Evolutionary conservation across 768 basidiomycete genomes (phyloP), one percentile per base, ranked within the genome.

Genomic region (Pisolithus albus): DNA sequence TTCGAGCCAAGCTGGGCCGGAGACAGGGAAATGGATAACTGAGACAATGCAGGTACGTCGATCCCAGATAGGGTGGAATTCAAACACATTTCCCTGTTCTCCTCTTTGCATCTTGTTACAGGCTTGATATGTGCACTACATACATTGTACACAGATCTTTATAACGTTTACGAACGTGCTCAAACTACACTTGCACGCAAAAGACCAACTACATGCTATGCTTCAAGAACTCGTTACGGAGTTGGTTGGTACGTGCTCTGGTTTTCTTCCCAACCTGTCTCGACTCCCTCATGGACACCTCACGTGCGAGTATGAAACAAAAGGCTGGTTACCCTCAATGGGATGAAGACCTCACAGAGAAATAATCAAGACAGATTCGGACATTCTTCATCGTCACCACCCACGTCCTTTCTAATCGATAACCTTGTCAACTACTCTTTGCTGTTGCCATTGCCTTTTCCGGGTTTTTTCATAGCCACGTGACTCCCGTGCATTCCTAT

Each of bases 141-240:
- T n/a, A n/a, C n/a, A n/a, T n/a, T 34, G 10, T 34, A 28, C 36
- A 1, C 60, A 97, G 92, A 88, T 84, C 65, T 99, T 98, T 56
- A 98, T 99, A 58, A 98, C 95, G 0, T 94, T 98, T 58, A 96
- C 97, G 91, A 95, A 99, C 60, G 95, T 93, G 1, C 76, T 98
- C 24, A 94, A 93, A 62, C 75, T 98, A 46, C 83, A 86, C 8
- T 72, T 97, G 59, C 81, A 92, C n/a, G 95, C 96, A 3, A 99
- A 97, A 65, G 96, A 98, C 61, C 92, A 96, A 60, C 75, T 99
- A 2, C 94, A 98, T 66, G 93, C 94, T 0, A 82, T 96, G 53
- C 66, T 98, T 41, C 92, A 95, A 57, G 96, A 95, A 58, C 81
- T 99, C 18, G 92, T 97, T 58, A 89, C 88, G 1, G 86, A 89